phyloP scores from a whole-genome alignment of 805 yeast species.

The Cyberlindnera samutprakarnensis region DNA sequence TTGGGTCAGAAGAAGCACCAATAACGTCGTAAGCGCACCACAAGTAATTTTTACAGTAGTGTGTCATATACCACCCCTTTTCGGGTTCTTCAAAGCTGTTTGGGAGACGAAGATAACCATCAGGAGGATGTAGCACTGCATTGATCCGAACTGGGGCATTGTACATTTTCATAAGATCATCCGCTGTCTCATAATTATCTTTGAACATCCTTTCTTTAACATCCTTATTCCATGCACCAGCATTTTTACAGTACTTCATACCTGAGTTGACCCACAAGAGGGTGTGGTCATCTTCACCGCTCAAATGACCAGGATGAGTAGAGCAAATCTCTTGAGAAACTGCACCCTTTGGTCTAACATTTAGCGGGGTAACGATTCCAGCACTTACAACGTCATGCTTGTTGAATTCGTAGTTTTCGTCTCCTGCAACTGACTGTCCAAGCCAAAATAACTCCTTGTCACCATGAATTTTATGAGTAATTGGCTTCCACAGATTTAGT shows the following conservation, averaged over 20 bases:
- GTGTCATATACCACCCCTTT: slow-evolving; percentile 44
- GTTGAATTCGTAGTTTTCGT: slow-evolving; percentile 31
- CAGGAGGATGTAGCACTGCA: slow-evolving; percentile 46
- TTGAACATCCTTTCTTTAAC: slow-evolving; percentile 24
- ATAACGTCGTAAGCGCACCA: slow-evolving; percentile 58
- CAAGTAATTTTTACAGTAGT: slow-evolving; percentile 42
- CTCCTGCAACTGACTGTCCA: slow-evolving; percentile 41
- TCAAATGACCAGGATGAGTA: slow-evolving; percentile 55
- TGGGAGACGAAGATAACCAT: slow-evolving; percentile 20
- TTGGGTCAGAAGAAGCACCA: slow-evolving; percentile 29
- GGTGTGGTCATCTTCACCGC: slow-evolving; percentile 38
- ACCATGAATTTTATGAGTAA: slow-evolving; percentile 58
- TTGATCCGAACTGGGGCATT: slow-evolving; percentile 33
- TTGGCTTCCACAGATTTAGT: slow-evolving; percentile 32
- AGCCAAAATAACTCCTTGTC: slow-evolving; percentile 78
- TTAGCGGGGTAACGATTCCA: slow-evolving; percentile 26
- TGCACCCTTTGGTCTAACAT: slow-evolving; percentile 13
- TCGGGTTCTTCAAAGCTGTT: slow-evolving; percentile 35
- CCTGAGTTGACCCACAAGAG: slow-evolving; percentile 69
- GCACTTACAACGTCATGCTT: slow-evolving; percentile 30
- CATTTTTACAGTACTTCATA: slow-evolving; percentile 46
- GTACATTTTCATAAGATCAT: slow-evolving; percentile 22
- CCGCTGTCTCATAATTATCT: slow-evolving; percentile 10
- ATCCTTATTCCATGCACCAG: slow-evolving; percentile 26
- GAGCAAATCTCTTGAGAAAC: slow-evolving; percentile 42